Conservation (phyloP, 176 grass and related monocot species). For the Cocos nucifera region DNA sequence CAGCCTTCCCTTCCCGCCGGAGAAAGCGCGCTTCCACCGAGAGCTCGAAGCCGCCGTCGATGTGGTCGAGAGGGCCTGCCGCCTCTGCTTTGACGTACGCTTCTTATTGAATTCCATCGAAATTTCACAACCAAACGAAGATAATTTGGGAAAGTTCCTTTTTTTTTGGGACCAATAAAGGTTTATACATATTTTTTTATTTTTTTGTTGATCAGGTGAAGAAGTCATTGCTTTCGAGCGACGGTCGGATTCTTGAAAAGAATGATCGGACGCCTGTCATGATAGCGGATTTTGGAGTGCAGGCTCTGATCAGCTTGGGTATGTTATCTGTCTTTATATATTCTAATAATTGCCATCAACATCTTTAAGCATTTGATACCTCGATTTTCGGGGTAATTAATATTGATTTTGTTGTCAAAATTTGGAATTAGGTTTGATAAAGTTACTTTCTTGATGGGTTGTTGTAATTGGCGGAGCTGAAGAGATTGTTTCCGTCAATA, state of each 20-base stretch:
- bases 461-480: slow-evolving; percentile 44
- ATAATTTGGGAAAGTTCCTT: too few relatives aligned
- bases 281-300: slow-evolving; percentile 82
- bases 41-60: slow-evolving; percentile 51
- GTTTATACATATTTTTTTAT: not conserved
- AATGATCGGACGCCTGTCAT: slow-evolving; percentile 71
- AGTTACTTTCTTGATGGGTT: not conserved
- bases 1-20: slow-evolving; percentile 46
- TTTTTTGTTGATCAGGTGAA: slow-evolving; percentile 55
- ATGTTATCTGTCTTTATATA: not conserved
- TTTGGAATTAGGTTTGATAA: not conserved
- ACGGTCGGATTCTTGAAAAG: slow-evolving; percentile 66
- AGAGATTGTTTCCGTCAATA: slow-evolving; percentile 73
- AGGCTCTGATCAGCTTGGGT: slow-evolving; percentile 89
- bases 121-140: too few relatives aligned
- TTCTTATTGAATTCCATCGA: not conserved
- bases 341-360: too few relatives aligned
- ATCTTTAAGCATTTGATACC: too few relatives aligned
- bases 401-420: not conserved
- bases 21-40: slow-evolving; percentile 38
- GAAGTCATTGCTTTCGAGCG: slow-evolving; percentile 58
- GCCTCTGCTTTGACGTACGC: slow-evolving; percentile 69
- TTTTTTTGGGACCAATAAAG: too few relatives aligned
- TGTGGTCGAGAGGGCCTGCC: slow-evolving; percentile 64
- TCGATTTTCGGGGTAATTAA: not conserved